Conservation (phyloP, 345 rosid species). For the Hypericum perforatum region DNA sequence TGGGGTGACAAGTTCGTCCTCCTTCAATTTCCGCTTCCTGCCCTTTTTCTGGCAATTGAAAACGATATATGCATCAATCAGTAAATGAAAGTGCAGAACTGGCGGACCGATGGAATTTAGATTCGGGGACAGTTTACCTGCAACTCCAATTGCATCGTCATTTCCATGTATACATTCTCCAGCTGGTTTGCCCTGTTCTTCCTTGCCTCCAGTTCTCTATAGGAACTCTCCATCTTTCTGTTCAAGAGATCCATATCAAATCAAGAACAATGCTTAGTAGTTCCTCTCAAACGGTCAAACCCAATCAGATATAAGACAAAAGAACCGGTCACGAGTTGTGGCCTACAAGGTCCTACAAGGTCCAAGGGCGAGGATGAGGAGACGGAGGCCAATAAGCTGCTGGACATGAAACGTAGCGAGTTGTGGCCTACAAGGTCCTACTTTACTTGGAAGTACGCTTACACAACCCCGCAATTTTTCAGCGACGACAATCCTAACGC, state of each 20-base stretch:
- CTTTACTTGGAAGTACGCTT: no score
- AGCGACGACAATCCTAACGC: no score
- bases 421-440: no score
- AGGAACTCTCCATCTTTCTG: constrained; percentile 57
- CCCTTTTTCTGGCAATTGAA: constrained; percentile 58
- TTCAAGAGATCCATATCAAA: not conserved
- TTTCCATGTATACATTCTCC: constrained; percentile 62
- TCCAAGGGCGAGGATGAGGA: no score
- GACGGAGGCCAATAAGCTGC: no score
- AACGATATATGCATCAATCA: not conserved
- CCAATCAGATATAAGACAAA: not conserved
- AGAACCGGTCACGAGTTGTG: no score
- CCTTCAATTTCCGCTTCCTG: constrained; percentile 58
- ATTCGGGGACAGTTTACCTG: constrained; percentile 34
- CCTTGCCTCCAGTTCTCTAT: constrained; percentile 70
- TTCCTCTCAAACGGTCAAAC: not conserved
- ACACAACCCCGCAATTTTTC: no score
- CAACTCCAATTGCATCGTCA: constrained; percentile 71
- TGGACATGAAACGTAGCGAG: no score
- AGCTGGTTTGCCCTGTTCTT: constrained; percentile 49
- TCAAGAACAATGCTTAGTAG: not conserved
- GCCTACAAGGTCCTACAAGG: no score
- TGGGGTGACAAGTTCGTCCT: constrained; percentile 58
- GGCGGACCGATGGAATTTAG: not conserved
- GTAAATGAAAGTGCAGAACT: not conserved